Base-by-base conservation (phyloP, 2,329 filamentous ascomycete species). In the Knoxdaviesia proteae region DNA sequence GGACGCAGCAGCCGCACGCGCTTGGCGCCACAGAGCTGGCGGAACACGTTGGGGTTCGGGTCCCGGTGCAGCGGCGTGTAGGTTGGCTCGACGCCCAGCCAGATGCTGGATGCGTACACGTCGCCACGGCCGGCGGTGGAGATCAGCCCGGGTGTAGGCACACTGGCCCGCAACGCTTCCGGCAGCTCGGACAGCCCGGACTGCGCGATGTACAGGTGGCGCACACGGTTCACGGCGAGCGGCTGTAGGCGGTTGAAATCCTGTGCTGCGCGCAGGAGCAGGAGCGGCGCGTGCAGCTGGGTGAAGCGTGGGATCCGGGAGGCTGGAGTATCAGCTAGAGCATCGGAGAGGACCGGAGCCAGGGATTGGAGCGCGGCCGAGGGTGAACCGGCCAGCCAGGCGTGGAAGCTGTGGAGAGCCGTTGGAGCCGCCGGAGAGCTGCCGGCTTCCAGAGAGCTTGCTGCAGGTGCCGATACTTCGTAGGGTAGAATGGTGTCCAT, bases 1-100 rank as follows among this genome's bases (percentile, higher is more conserved):
- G 86, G 84, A 5, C 66, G 61, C 45, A 88, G 65, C 8, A 94
- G 55, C n/a, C 86, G 68, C 10, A 94, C 64, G 0, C 62, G 56
- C 58, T 98, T 98, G 42, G 54, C 58, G 4, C 83, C 75, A 10
- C 73, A 74, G 8, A 96, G 58, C 58, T 98, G 90, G 39, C 83
- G 74, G 55, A 96, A 94, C 0, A 94, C 52, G 54, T 98, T 98
- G 0, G 84, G 84, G 52, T 96, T 96, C 0, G 90, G 90, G 53
- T 98, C 90, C 43, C 81, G 74, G 58, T 98, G 90, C 3, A 94
- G 64, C 4, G 90, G 86, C 1, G 90, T 94, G 51, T 84, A 86
- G 0, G 87, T 94, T 0, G 84, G 84, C 36, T 84, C 75, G 9
- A 79, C 65, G 1, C 90, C 90, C 8, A 96, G 68, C 88, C 88